Conservation (phyloP, 2,329 filamentous ascomycete species). For the Emericellopsis cladophorae region DNA sequence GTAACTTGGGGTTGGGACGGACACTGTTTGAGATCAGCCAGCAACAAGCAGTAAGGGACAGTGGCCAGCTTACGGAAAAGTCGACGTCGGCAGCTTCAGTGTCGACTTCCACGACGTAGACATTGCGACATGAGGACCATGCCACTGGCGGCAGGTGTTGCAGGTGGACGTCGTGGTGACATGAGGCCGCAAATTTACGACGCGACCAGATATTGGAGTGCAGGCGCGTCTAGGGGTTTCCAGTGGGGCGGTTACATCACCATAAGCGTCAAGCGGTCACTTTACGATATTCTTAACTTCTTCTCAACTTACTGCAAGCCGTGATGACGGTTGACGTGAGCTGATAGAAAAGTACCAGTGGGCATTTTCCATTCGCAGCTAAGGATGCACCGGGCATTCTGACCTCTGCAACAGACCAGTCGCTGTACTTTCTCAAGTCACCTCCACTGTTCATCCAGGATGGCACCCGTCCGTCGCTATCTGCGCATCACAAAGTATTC, state of each 20-base stretch:
- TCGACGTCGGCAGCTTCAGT: slow-evolving; percentile 61
- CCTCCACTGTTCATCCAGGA: slow-evolving; percentile 20
- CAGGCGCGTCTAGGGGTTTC: too few relatives aligned
- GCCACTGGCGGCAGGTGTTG: slow-evolving; percentile 4
- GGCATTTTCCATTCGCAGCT: background rate
- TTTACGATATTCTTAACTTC: too few relatives aligned
- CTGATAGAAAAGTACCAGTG: background rate
- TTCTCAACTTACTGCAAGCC: too few relatives aligned
- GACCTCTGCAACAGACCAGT: background rate
- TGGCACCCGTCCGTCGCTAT: slow-evolving; percentile 84
- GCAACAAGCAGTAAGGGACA: background rate
- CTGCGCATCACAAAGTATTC: slow-evolving; percentile 86
- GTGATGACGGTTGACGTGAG: too few relatives aligned
- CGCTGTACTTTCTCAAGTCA: background rate
- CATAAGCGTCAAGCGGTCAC: too few relatives aligned
- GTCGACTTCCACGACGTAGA: slow-evolving; percentile 61
- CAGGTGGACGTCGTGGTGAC: background rate
- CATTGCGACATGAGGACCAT: slow-evolving; percentile 19
- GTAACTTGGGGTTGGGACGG: slow-evolving; percentile 35
- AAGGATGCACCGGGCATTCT: background rate
- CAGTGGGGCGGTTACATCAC: slow-evolving; percentile 1
- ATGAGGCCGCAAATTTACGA: background rate
- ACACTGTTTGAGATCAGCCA: slow-evolving; percentile 22
- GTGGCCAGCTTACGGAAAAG: slow-evolving; percentile 49
- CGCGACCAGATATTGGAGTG: background rate